Evolutionary conservation across 495 filamentous ascomycete genomes (phyloP).

Genomic region (Cairneyella variabilis): DNA sequence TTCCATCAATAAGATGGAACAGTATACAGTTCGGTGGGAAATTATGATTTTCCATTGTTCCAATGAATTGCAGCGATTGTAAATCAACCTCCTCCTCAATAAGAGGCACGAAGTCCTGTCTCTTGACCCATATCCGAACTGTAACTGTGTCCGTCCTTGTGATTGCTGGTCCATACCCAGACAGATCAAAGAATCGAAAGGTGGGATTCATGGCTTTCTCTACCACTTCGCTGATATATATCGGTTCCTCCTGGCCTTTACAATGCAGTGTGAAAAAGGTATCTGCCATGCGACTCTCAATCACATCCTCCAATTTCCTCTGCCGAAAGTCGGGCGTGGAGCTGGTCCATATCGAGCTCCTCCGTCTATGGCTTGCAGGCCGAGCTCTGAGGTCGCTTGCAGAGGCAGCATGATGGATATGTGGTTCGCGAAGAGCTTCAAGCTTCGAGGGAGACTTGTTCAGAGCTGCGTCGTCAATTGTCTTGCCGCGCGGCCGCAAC

Average conservation of each 20-base stretch:
- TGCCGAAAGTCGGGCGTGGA: conserved; percentile 66
- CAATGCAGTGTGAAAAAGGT: conserved; percentile 86
- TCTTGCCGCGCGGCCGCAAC: conserved; percentile 58
- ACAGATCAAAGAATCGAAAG: conserved; percentile 83
- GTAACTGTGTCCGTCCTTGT: conserved; percentile 61
- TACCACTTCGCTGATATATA: conserved; percentile 86
- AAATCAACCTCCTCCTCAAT: conserved; percentile 70
- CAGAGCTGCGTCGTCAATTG: conserved; percentile 82
- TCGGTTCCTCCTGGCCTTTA: conserved; percentile 57
- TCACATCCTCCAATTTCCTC: conserved; percentile 70
- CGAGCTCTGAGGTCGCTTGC: conserved; percentile 67
- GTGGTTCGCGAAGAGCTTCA: conserved; percentile 51
- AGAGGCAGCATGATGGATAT: conserved; percentile 63
- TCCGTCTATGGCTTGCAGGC: conserved; percentile 46
- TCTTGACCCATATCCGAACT: conserved; percentile 76
- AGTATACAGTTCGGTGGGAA: conserved; percentile 81
- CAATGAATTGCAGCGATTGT: conserved; percentile 73
- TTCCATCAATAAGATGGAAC: conserved; percentile 83
- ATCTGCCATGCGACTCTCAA: conserved; percentile 72
- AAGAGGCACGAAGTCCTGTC: conserved; percentile 58
- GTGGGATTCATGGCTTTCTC: conserved; percentile 83
- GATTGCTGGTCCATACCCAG: conserved; percentile 58
- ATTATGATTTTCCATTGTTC: conserved; percentile 73
- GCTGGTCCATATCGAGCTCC: conserved; percentile 68
- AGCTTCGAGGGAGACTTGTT: conserved; percentile 69